These are phyloP conservation scores for Avicennia marina DNA, from an alignment of 257 asterid genomes.

Conservation along the genomic window DNA sequence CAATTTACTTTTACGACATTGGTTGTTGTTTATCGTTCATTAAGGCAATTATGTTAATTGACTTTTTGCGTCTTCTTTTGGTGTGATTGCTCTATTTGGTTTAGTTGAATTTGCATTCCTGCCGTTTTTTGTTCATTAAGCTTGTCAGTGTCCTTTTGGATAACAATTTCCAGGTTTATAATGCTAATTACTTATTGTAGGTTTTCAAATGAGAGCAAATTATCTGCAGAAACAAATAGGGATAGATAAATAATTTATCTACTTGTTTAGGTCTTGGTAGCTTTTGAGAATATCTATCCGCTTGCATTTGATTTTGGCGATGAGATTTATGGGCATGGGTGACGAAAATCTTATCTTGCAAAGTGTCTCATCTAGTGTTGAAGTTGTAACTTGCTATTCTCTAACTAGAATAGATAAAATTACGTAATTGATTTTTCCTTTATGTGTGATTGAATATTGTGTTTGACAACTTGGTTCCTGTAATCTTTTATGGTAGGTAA, in stretches of 20 bases:
- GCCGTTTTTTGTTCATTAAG: too few species aligned
- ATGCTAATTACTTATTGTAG: too few species aligned
- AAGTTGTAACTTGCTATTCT: not conserved
- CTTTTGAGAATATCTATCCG: too few species aligned
- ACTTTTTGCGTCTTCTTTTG: not conserved
- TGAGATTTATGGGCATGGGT: too few species aligned
- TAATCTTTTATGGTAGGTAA: not conserved
- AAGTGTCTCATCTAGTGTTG: not conserved
- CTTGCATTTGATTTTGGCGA: too few species aligned
- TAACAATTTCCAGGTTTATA: too few species aligned
- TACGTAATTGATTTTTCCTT: not conserved
- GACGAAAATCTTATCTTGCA: too few species aligned
- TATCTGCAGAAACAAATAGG: too few species aligned
- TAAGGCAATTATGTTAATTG: not conserved
- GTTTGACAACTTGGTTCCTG: constrained; percentile 1
- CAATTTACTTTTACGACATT: not conserved
- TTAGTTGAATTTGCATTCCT: too few species aligned
- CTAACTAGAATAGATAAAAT: not conserved
- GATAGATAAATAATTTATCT: not conserved
- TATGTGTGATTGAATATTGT: not conserved
- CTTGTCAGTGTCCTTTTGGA: too few species aligned
- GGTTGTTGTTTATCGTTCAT: not conserved
- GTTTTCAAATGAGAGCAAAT: too few species aligned
- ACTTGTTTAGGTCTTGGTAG: not conserved
- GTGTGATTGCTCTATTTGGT: not conserved